phyloP scores from a whole-genome alignment of 2,329 filamentous ascomycete genomes.

The Colletotrichum euphorbiae region DNA sequence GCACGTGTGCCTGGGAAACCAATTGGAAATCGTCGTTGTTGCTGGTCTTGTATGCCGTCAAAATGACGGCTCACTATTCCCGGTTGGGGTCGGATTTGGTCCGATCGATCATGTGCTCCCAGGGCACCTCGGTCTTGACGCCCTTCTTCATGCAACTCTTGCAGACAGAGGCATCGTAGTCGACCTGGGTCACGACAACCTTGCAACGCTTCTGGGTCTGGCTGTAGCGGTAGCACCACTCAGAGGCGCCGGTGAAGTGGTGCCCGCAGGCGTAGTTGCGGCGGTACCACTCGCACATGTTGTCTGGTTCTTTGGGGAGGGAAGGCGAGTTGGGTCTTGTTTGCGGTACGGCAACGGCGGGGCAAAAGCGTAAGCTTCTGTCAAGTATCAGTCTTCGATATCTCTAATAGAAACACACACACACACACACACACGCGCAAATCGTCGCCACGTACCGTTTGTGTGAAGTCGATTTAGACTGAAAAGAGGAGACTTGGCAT shows the following conservation, averaged over 20 bases:
- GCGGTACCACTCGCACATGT: constrained; percentile 41
- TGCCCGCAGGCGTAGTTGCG: constrained; percentile 41
- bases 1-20: no score
- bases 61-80: no score
- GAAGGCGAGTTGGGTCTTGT: neutral
- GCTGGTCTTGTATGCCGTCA: no score
- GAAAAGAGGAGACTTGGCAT: constrained; percentile 31
- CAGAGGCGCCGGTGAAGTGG: constrained; percentile 39
- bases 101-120: constrained; percentile 15
- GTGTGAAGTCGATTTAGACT: constrained; percentile 31
- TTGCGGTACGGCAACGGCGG: neutral
- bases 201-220: constrained; percentile 40
- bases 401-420: neutral
- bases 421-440: neutral
- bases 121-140: constrained; percentile 10
- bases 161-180: constrained; percentile 35
- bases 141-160: constrained; percentile 26
- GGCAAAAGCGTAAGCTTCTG: neutral
- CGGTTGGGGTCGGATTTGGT: neutral
- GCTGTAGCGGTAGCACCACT: constrained; percentile 40
- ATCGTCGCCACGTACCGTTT: constrained; percentile 7
- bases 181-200: constrained; percentile 35
- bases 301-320: neutral
- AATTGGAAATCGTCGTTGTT: no score
- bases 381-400: neutral